phyloP scores from a whole-genome alignment of 192 early-diverging fungal species.

The Rhizoclosmatium sp. region DNA sequence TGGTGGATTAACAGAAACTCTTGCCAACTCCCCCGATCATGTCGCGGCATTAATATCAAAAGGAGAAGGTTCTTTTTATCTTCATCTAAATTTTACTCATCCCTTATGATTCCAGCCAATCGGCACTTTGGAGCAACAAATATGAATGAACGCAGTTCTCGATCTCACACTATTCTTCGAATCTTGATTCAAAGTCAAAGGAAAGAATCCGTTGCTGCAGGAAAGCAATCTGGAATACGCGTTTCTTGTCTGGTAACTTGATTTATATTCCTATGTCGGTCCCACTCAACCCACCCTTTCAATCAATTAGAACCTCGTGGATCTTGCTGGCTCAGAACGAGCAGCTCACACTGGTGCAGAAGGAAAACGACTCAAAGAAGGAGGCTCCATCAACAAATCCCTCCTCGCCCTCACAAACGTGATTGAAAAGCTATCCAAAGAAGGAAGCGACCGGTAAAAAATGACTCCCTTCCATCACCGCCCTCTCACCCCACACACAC shows the following conservation, averaged over 20 bases:
- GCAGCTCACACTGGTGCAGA: constrained; percentile 74
- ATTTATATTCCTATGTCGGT: not conserved
- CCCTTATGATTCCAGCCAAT: constrained; percentile 46
- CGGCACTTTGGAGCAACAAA: constrained; percentile 91
- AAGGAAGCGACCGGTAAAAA: constrained; percentile 21
- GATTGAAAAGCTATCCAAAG: constrained; percentile 84
- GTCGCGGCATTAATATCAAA: constrained; percentile 50
- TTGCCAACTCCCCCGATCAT: constrained; percentile 55
- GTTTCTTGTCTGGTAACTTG: constrained; percentile 22
- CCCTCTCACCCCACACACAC: not conserved
- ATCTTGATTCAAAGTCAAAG: constrained; percentile 62
- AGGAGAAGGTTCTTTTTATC: constrained; percentile 44
- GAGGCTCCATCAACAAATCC: constrained; percentile 86
- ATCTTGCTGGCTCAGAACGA: constrained; percentile 96
- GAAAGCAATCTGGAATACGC: constrained; percentile 13
- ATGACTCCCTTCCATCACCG: not conserved
- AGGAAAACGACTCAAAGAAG: constrained; percentile 89
- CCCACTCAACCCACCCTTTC: not conserved
- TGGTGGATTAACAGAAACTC: constrained; percentile 55
- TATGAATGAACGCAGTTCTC: constrained; percentile 88
- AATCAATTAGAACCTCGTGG: constrained; percentile 79
- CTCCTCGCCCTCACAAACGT: constrained; percentile 65
- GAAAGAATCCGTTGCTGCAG: not conserved
- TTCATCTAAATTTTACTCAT: not conserved
- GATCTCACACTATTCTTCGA: constrained; percentile 97